Percentiles rank a stretch among this genome's conserved stretches.
These are phyloP conservation scores for Xylariaceae sp. DNA, from an alignment of 2,329 filamentous ascomycete genomes.

Conservation along the genomic window DNA sequence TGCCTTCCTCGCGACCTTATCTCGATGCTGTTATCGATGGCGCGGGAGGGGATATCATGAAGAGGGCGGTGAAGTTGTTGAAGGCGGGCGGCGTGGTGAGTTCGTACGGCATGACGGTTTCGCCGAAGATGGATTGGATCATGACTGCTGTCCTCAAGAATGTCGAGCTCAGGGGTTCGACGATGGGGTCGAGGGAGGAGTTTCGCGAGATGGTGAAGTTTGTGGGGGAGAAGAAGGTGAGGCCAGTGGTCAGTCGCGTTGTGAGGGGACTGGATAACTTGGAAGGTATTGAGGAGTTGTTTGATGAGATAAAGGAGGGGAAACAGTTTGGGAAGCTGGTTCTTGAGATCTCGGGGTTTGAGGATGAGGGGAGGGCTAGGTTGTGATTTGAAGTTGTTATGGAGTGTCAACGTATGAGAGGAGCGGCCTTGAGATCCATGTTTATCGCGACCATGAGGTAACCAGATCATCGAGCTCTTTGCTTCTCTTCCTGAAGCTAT, in stretches of 20 bases:
- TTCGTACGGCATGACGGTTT: constrained; percentile 86
- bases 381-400: too few relatives aligned
- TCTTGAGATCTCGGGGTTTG: constrained; percentile 58
- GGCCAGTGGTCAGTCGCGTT: constrained; percentile 71
- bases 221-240: constrained; percentile 67
- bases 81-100: constrained; percentile 81
- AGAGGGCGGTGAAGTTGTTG: constrained; percentile 60
- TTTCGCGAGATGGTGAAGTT: constrained; percentile 89
- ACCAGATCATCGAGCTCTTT: too few relatives aligned
- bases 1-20: constrained; percentile 63
- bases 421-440: too few relatives aligned
- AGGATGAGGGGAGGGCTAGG: constrained; percentile 9
- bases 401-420: too few relatives aligned
- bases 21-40: constrained; percentile 87
- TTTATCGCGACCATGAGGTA: too few relatives aligned
- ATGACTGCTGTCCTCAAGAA: constrained; percentile 86
- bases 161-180: constrained; percentile 78
- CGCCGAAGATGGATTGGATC: constrained; percentile 78
- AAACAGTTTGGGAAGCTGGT: constrained; percentile 92
- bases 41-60: constrained; percentile 80
- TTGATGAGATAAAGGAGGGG: constrained; percentile 82
- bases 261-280: constrained; percentile 71
- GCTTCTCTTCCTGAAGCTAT: too few relatives aligned
- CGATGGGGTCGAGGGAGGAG: constrained; percentile 87
- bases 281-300: constrained; percentile 74